These are phyloP conservation scores for Aspergillus piperis DNA, from an alignment of 2,329 filamentous ascomycete species.

Conservation along the genomic window DNA sequence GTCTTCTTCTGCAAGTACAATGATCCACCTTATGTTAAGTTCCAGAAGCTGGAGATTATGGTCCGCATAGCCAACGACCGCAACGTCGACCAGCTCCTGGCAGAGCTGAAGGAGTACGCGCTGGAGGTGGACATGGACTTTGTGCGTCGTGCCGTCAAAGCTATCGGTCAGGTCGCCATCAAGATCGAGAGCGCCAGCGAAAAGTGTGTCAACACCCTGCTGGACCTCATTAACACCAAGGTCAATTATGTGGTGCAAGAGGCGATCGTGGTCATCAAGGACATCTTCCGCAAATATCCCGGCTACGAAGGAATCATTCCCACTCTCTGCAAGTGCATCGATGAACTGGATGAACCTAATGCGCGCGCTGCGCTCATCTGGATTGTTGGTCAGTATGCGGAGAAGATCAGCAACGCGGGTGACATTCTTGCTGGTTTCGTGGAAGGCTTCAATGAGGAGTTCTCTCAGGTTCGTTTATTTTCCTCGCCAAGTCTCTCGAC, in stretches of 20 bases:
- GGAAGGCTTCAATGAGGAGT: constrained; percentile 92
- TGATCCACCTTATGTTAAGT: constrained; percentile 94
- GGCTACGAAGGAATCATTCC: constrained; percentile 98
- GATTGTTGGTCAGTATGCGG: constrained; percentile 98
- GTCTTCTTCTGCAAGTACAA: constrained; percentile 99
- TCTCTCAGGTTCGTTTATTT: constrained; percentile 71
- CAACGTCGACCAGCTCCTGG: constrained; percentile 91
- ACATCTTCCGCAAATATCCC: constrained; percentile 95
- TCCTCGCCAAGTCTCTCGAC: not conserved
- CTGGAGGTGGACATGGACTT: constrained; percentile 99
- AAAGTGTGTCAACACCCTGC: constrained; percentile 88
- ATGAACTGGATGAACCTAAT: constrained; percentile 92
- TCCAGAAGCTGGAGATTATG: constrained; percentile 98
- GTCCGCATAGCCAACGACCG: constrained; percentile 96
- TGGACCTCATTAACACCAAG: constrained; percentile 94
- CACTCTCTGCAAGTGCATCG: constrained; percentile 92
- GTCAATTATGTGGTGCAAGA: constrained; percentile 99
- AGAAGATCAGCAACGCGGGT: constrained; percentile 98
- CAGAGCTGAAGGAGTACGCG: constrained; percentile 95
- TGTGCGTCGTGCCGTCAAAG: constrained; percentile 87
- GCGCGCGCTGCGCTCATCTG: constrained; percentile 91
- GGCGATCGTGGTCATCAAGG: constrained; percentile 97
- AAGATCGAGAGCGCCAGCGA: constrained; percentile 96
- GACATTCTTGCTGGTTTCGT: constrained; percentile 91
- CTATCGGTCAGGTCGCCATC: constrained; percentile 96